These are phyloP conservation scores for Naganishia liquefaciens DNA, from an alignment of 1,284 basidiomycete species.

Conservation along the genomic window DNA sequence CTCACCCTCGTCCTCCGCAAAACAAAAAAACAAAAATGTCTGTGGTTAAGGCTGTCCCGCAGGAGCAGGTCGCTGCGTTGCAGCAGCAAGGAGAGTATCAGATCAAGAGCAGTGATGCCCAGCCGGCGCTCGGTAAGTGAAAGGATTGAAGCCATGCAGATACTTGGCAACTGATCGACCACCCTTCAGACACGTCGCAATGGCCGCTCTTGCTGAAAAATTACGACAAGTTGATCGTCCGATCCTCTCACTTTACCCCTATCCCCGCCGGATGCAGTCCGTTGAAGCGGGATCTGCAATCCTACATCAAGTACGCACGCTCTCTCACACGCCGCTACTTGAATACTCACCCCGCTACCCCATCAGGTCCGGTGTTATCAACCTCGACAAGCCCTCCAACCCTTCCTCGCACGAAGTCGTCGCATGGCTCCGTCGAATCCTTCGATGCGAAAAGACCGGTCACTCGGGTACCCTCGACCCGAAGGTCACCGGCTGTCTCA, in stretches of 20 bases:
- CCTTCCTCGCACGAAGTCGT: constrained; percentile 99
- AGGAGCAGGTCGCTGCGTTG: constrained; percentile 44
- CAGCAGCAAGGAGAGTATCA: constrained; percentile 66
- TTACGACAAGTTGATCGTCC: constrained; percentile 93
- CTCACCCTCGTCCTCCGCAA: constrained; percentile 1
- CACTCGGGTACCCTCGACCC: constrained; percentile 98
- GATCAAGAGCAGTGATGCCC: constrained; percentile 73
- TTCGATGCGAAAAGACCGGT: constrained; percentile 96
- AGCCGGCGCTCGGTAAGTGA: constrained; percentile 65
- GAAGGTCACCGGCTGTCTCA: constrained; percentile 97
- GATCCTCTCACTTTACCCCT: constrained; percentile 96
- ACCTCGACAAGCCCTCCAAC: constrained; percentile 99
- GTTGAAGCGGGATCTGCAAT: constrained; percentile 84
- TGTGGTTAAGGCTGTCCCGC: constrained; percentile 25
- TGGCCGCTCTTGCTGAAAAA: constrained; percentile 99
- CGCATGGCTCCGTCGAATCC: constrained; percentile 94
- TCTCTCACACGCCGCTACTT: not conserved
- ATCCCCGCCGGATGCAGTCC: constrained; percentile 82
- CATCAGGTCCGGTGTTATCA: constrained; percentile 94
- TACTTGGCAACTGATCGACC: not conserved
- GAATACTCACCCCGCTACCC: not conserved
- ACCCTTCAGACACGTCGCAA: constrained; percentile 74
- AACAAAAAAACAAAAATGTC: constrained; percentile 27
- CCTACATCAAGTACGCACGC: constrained; percentile 77
- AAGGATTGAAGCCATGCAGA: not conserved